Base-by-base conservation (phyloP, 2,329 filamentous ascomycete genomes). In the Pseudopithomyces maydicus region DNA sequence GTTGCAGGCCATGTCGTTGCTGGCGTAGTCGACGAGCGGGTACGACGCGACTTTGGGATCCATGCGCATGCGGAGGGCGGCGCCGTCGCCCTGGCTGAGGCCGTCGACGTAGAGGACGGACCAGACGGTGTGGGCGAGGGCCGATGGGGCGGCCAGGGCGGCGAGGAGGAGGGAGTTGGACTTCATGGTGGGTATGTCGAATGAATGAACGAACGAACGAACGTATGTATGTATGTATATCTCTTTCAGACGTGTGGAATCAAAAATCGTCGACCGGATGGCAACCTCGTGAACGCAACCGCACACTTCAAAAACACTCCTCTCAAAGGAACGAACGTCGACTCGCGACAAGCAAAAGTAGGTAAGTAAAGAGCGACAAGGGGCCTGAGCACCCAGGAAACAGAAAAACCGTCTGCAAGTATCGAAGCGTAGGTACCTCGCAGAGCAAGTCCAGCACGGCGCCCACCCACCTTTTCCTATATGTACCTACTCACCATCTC, bases 1-100 rank as follows among this genome's bases (percentile, higher is more conserved):
- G 52, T 82, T 89, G 70, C 90, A 92, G 36, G 88, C 88, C 85
- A 92, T 89, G 59, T 87, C 85, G 26, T 82, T 73, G 63, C 84
- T 86, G 14, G 75, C 71, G 15, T 91, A 72, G 58, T 84, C 79
- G 3, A 77, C 76, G 51, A 92, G 80, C 26, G 89, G 89, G 35
- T 72, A 74, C 5, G 83, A 89, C 48, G 84, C 80, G 0, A 79
- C 82, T 6, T 74, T 71, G 2, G 80, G 75, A 53, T 85, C 77
- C 39, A 76, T 79, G 52, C 84, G 84, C 84, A 89, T 89, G 41
- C 90, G 87, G 49, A 92, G 82, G 66, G 88, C 91, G 23, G 86
- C 88, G 29, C 85, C 89, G 68, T 90, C 86, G 58, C 90, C 90
- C 74, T 91, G 70, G 50, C 62, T 59, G 38, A 67, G 52, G 46